Conservation (phyloP, 306 rosid species). For the Lathyrus sativus region DNA sequence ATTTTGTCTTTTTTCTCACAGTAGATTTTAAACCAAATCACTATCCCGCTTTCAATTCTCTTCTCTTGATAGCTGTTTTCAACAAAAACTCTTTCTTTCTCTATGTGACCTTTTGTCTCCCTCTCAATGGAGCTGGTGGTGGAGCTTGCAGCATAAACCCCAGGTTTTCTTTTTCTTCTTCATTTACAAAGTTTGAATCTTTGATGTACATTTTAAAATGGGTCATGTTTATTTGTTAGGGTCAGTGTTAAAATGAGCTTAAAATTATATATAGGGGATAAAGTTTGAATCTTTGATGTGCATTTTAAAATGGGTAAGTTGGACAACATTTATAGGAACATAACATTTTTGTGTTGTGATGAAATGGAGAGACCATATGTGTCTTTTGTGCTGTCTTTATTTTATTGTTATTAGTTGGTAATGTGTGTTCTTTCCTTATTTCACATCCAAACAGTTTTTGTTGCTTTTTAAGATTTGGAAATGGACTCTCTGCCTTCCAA, state of each 20-base stretch:
- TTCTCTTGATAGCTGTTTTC: neutral
- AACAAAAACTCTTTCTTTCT: neutral
- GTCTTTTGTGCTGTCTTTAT: neutral
- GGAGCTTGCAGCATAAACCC: neutral
- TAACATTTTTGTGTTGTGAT: neutral
- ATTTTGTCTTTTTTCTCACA: neutral
- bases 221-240: slow-evolving; percentile 2
- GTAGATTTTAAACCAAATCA: slow-evolving; percentile 10
- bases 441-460: neutral
- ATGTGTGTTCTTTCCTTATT: slow-evolving; percentile 14
- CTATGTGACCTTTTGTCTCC: neutral
- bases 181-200: slow-evolving; percentile 34
- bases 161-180: neutral
- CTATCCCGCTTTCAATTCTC: slow-evolving; percentile 9
- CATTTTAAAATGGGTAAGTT: slow-evolving; percentile 24
- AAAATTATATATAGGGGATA: neutral
- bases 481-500: neutral
- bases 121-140: neutral
- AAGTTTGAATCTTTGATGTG: slow-evolving; percentile 38
- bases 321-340: slow-evolving; percentile 7
- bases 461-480: slow-evolving; percentile 1
- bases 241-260: neutral
- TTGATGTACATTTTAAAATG: slow-evolving; percentile 17
- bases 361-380: neutral
- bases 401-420: slow-evolving; percentile 1